Base-by-base conservation (phyloP, 2,329 filamentous ascomycete species). In the Aspergillus ruber region DNA sequence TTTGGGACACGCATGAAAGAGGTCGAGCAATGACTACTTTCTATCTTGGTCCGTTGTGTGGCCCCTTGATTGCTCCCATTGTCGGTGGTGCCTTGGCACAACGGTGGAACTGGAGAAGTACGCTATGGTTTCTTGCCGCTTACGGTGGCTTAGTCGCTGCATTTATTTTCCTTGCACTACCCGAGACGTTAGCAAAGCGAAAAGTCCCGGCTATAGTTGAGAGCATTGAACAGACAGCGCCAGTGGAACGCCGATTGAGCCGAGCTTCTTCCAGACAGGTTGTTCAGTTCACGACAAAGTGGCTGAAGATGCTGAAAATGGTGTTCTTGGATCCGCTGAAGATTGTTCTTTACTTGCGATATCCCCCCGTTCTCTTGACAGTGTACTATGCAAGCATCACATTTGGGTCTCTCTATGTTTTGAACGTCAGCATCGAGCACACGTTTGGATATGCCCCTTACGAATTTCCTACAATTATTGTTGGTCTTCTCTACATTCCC, bases 21-120 rank as follows among this genome's bases (percentile, higher is more conserved):
- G 88, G 88, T 2, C 74, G 73, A 13, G 88, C 88, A n/a, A 93
- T 93, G 87, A 81, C 85, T 2, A 76, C 87, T 36, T 93, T 91
- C 67, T 93, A 90, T 57, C 75, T 93, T 0, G 88, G 88, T 0
- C 88, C 88, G 0, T 68, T 93, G 7, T 78, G 83, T 43, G 88
- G 87, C 0, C 88, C 88, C 0, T 68, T 93, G 12, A 65, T 91
- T 5, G 82, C 85, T 0, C 88, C 88, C 2, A 85, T 93, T 45
- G 74, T 93, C 27, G 88, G 88, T 45, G 88, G 88, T 39, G 80
- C 77, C 0, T 68, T 94, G n/a, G 76, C 84, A 1, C 71, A 88
- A 55, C 74, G 67, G 5, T 83, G 85, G 60, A 81, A 83, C 1
- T 93, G 88, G 88, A 75, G 85, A 56, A 82, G 82, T 35, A 87